Conservation (phyloP, 176 grass and related monocot genomes). For the Bromus sterilis region DNA sequence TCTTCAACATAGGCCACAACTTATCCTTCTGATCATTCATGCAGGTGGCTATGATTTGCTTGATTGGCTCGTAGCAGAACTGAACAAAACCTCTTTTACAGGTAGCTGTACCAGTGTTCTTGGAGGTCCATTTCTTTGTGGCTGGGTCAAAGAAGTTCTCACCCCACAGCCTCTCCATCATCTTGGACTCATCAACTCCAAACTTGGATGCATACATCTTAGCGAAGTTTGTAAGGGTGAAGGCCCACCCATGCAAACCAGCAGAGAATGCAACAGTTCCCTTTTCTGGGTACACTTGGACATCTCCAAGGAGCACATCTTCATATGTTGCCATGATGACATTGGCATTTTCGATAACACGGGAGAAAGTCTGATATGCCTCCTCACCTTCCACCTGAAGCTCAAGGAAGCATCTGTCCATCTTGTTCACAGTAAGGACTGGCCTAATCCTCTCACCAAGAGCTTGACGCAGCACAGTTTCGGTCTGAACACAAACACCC, state of each 20-base stretch:
- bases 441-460: slow-evolving; percentile 77
- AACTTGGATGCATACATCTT: slow-evolving; percentile 88
- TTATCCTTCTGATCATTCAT: slow-evolving; percentile 84
- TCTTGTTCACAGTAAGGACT: slow-evolving; percentile 76
- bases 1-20: slow-evolving; percentile 78
- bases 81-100: slow-evolving; percentile 88
- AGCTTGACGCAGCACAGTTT: slow-evolving; percentile 68
- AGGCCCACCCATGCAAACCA: slow-evolving; percentile 70
- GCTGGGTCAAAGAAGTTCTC: slow-evolving; percentile 82
- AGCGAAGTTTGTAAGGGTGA: slow-evolving; percentile 65
- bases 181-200: slow-evolving; percentile 69
- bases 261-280: slow-evolving; percentile 76
- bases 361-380: slow-evolving; percentile 56
- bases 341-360: slow-evolving; percentile 72
- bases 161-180: slow-evolving; percentile 90
- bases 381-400: slow-evolving; percentile 81
- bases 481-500: slow-evolving; percentile 70
- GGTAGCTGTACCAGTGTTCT: slow-evolving; percentile 49
- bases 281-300: slow-evolving; percentile 78
- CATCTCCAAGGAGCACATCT: slow-evolving; percentile 66
- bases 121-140: slow-evolving; percentile 80
- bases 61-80: slow-evolving; percentile 82
- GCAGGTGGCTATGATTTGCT: slow-evolving; percentile 72
- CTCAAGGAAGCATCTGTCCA: slow-evolving; percentile 74
- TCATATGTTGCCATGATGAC: slow-evolving; percentile 79